Percentiles rank a stretch among this genome's conserved stretches.
phyloP scores from a whole-genome alignment of 768 basidiomycete species.

The Boletus speciosus region DNA sequence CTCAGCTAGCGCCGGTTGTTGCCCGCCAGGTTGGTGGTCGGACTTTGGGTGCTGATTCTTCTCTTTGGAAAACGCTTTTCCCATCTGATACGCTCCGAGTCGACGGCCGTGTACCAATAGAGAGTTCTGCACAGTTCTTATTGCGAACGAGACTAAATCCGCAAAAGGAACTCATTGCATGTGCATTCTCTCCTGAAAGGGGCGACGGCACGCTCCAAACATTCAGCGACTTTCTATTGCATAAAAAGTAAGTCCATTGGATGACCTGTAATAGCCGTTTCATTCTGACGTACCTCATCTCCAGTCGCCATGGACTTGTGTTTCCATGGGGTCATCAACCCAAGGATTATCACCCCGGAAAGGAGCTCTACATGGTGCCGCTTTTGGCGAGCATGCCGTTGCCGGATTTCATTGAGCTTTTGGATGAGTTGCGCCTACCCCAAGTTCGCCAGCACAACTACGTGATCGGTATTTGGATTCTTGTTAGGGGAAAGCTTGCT shows the following conservation, averaged over 20 bases:
- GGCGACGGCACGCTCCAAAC: constrained; percentile 51
- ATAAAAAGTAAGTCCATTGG: constrained; percentile 57
- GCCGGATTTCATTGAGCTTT: constrained; percentile 81
- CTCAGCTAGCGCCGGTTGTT: constrained; percentile 60
- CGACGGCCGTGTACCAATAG: constrained; percentile 78
- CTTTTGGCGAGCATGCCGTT: constrained; percentile 60
- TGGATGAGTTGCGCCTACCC: constrained; percentile 73
- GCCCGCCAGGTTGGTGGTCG: constrained; percentile 83
- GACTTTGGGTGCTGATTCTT: constrained; percentile 49
- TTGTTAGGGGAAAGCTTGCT: constrained; percentile 76
- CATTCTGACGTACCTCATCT: constrained; percentile 9
- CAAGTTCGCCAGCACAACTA: constrained; percentile 59
- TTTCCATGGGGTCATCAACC: constrained; percentile 82
- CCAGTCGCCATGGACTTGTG: constrained; percentile 79
- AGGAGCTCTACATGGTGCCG: constrained; percentile 85
- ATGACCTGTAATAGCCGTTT: constrained; percentile 8
- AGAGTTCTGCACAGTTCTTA: constrained; percentile 75
- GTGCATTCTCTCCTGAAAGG: constrained; percentile 60
- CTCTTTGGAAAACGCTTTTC: constrained; percentile 75
- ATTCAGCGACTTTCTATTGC: constrained; percentile 63
- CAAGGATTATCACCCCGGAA: constrained; percentile 71
- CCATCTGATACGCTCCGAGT: constrained; percentile 67
- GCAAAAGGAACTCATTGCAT: constrained; percentile 75
- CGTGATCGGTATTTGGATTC: constrained; percentile 81
- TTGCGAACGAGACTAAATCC: constrained; percentile 74